A percentile compares a stretch with the other conserved stretches of the same genome.
phyloP scores from a whole-genome alignment of 1,139 yeast genomes.

The Suzukiozyma palmioleophila region DNA sequence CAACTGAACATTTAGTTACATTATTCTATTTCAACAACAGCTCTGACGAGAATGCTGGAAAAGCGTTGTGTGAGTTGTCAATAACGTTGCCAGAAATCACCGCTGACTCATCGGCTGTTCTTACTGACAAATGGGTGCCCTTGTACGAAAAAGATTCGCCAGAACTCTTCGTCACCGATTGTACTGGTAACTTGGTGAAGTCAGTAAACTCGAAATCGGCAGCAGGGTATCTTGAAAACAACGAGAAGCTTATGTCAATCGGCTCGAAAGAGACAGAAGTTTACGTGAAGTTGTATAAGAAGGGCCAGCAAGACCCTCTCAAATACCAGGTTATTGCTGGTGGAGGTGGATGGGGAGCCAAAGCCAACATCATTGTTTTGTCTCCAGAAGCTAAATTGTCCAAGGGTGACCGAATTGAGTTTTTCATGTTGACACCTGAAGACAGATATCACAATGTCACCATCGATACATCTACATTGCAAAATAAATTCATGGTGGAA shows the following conservation, averaged over 20 bases:
- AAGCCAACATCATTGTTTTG: conserved; percentile 54
- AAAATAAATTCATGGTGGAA: conserved; percentile 18
- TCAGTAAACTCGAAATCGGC: conserved; percentile 47
- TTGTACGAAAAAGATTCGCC: conserved; percentile 16
- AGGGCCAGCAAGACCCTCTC: conserved; percentile 13
- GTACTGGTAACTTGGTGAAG: conserved; percentile 50
- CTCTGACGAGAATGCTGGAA: conserved; percentile 19
- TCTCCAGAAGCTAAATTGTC: conserved; percentile 49
- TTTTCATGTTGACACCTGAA: conserved; percentile 43
- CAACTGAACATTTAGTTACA: conserved; percentile 34
- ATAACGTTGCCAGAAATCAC: conserved; percentile 19
- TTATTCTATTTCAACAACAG: conserved; percentile 23
- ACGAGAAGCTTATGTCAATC: conserved; percentile 36
- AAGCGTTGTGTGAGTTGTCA: conserved; percentile 25
- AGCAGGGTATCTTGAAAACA: conserved; percentile 45
- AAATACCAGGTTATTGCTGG: conserved; percentile 54
- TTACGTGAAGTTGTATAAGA: conserved; percentile 31
- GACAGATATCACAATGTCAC: conserved; percentile 15
- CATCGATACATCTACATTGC: conserved; percentile 5
- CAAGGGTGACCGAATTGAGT: conserved; percentile 45
- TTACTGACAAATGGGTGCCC: conserved; percentile 33
- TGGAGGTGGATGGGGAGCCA: conserved; percentile 67
- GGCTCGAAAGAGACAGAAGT: conserved; percentile 46
- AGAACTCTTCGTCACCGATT: conserved; percentile 34
- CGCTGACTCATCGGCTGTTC: conserved; percentile 6